Conservation (phyloP, 106 monocot species). For the Allium sativum region DNA sequence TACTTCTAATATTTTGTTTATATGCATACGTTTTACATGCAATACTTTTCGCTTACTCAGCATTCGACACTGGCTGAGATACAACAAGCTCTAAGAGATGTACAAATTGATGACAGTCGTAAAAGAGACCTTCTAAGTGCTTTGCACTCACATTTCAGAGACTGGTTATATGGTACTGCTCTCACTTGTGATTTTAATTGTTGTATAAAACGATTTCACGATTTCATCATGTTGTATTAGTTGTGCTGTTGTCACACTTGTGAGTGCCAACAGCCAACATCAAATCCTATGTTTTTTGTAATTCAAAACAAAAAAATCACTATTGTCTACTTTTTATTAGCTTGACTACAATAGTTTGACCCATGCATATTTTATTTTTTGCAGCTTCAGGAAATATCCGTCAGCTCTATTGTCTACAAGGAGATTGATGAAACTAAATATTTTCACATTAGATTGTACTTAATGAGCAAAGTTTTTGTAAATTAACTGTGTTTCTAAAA, state of each 20-base stretch:
- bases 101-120: constrained; percentile 52
- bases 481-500: not conserved
- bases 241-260: not conserved
- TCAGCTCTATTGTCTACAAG: constrained; percentile 83
- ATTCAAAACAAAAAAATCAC: not conserved
- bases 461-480: constrained; percentile 5
- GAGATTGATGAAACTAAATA: constrained; percentile 27
- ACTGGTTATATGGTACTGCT: constrained; percentile 77
- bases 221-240: not conserved
- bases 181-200: too few relatives aligned
- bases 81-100: constrained; percentile 50
- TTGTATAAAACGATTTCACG: too few relatives aligned
- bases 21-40: not conserved
- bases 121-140: constrained; percentile 56
- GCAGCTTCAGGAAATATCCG: constrained; percentile 90
- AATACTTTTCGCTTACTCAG: constrained; percentile 15
- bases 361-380: not conserved
- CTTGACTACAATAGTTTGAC: not conserved
- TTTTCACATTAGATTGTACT: not conserved
- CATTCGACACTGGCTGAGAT: constrained; percentile 41
- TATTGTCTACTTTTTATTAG: not conserved
- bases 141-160: constrained; percentile 73
- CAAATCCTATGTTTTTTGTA: not conserved
- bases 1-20: not conserved
- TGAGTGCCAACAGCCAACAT: not conserved